These are phyloP conservation scores for Suhomyces chickasaworum DNA, from an alignment of 1,139 yeast species.

Conservation along the genomic window DNA sequence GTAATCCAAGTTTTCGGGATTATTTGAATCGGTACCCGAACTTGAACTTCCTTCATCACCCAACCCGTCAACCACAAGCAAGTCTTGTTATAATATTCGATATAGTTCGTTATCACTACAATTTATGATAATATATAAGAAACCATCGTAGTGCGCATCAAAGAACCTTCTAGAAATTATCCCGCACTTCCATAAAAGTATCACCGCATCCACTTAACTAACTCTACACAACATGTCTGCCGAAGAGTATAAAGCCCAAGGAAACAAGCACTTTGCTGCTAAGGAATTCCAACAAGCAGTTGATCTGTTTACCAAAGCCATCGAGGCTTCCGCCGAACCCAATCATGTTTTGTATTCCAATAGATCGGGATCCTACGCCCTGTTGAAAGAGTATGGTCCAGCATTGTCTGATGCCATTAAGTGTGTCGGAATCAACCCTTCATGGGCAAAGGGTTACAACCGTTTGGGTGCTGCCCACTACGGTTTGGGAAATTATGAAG, in stretches of 20 bases:
- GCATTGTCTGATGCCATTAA: conserved; percentile 85
- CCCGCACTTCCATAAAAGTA: conserved; percentile 3
- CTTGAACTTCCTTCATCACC: too few relatives aligned
- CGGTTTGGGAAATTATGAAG: conserved; percentile 78
- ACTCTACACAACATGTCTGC: conserved; percentile 44
- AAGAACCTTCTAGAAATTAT: conserved; percentile 10
- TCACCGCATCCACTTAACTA: background rate
- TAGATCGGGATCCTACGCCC: conserved; percentile 91
- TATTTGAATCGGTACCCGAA: too few relatives aligned
- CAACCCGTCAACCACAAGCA: too few relatives aligned
- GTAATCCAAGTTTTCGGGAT: too few relatives aligned
- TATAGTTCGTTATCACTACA: background rate
- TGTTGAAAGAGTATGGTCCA: conserved; percentile 67
- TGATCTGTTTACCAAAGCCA: conserved; percentile 81
- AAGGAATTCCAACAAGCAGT: conserved; percentile 83
- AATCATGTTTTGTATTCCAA: conserved; percentile 91
- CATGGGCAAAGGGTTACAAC: conserved; percentile 94
- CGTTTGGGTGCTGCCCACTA: conserved; percentile 92
- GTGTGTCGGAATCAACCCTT: conserved; percentile 74
- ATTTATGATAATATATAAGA: background rate
- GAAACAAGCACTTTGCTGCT: conserved; percentile 88
- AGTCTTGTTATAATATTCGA: background rate
- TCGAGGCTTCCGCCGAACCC: conserved; percentile 76
- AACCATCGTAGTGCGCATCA: background rate
- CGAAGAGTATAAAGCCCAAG: conserved; percentile 77